Evolutionary conservation across 371 early-diverging fungal genomes (phyloP).

Genomic region (Mucor sp.): DNA sequence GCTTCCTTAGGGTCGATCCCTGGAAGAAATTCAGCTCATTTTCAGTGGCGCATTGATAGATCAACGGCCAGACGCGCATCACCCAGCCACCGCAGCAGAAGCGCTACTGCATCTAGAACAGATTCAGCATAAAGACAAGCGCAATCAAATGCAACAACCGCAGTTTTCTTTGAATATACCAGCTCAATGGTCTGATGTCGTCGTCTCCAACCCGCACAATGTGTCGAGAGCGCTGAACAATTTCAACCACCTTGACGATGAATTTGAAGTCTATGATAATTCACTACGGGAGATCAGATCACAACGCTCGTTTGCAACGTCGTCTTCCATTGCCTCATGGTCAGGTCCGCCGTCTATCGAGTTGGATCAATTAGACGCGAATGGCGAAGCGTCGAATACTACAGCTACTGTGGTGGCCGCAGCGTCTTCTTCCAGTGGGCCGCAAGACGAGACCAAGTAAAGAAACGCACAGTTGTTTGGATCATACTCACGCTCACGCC

Average conservation of each 20-base stretch:
- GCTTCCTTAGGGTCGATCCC: conserved; percentile 27
- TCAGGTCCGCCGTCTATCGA: not conserved
- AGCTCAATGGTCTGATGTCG: conserved; percentile 6
- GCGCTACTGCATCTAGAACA: conserved; percentile 34
- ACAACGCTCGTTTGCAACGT: not conserved
- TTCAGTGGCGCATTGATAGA: conserved; percentile 53
- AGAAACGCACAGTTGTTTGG: not conserved
- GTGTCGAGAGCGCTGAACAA: conserved; percentile 7
- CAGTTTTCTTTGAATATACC: conserved; percentile 13
- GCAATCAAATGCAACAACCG: conserved; percentile 1
- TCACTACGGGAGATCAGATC: not conserved
- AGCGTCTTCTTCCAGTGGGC: not conserved
- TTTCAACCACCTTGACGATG: not conserved
- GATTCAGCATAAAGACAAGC: conserved; percentile 22
- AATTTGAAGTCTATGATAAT: not conserved
- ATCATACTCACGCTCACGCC: not conserved
- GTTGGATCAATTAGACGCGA: not conserved
- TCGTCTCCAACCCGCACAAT: conserved; percentile 18
- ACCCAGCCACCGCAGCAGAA: conserved; percentile 53
- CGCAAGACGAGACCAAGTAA: not conserved
- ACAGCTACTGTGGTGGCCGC: not conserved
- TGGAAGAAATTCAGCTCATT: conserved; percentile 51
- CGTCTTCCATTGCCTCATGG: not conserved
- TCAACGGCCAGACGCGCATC: conserved; percentile 47
- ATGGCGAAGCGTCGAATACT: not conserved